phyloP scores from a whole-genome alignment of 345 rosid genomes.

The Linum trigynum region DNA sequence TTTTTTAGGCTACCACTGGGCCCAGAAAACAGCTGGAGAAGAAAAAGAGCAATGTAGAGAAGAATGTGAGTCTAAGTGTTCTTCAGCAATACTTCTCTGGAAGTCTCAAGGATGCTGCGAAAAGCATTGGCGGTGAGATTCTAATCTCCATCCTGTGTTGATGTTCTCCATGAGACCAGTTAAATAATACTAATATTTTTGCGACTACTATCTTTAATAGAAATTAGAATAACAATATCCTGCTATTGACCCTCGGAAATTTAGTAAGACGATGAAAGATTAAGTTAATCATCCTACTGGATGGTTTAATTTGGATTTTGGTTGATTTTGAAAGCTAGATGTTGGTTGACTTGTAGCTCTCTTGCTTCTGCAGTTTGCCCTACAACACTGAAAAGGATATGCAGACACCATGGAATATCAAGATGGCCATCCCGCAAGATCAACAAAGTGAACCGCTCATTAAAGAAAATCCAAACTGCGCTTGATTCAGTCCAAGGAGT shows the following conservation, averaged over 20 bases:
- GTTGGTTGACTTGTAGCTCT: slow-evolving; percentile 8
- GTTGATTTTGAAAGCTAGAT: not conserved
- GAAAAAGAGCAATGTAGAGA: slow-evolving; percentile 69
- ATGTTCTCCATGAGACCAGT: not conserved
- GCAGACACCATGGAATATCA: slow-evolving; percentile 84
- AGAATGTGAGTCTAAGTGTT: slow-evolving; percentile 72
- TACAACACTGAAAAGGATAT: slow-evolving; percentile 85
- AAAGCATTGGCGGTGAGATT: slow-evolving; percentile 79
- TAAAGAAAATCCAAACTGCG: slow-evolving; percentile 70
- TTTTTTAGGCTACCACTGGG: slow-evolving; percentile 33
- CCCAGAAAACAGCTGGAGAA: slow-evolving; percentile 44
- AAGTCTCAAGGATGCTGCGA: slow-evolving; percentile 92
- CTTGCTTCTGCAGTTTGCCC: slow-evolving; percentile 62
- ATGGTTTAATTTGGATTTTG: not conserved
- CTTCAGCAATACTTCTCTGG: slow-evolving; percentile 88
- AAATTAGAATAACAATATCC: not conserved
- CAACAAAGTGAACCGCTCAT: slow-evolving; percentile 76
- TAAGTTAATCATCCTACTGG: not conserved
- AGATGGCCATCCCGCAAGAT: slow-evolving; percentile 97
- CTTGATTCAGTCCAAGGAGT: slow-evolving; percentile 85
- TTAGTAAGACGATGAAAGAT: not conserved
- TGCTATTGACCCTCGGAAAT: not conserved
- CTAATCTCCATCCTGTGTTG: not conserved
- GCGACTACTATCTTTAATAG: not conserved
- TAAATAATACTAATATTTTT: not conserved